phyloP scores from a whole-genome alignment of 2,329 filamentous ascomycete genomes.

The Aureobasidium uvarum region DNA sequence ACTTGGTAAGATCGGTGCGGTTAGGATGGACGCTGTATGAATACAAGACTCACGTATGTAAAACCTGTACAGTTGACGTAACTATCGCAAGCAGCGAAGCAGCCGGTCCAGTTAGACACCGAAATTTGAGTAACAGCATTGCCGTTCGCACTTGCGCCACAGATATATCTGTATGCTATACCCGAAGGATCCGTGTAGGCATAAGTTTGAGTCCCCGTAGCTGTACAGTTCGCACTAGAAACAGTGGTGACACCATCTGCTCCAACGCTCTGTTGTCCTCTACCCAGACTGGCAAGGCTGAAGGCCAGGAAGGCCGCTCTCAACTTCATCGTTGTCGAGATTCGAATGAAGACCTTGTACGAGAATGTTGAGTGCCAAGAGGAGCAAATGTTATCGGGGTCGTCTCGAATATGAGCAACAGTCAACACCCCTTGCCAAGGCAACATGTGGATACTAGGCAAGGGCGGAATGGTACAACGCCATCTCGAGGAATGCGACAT shows the following conservation, averaged over 20 bases:
- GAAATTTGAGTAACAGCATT: not conserved
- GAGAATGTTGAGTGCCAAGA: not conserved
- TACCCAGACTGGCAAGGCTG: not conserved
- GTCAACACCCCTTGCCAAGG: constrained; percentile 1
- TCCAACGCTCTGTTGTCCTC: not conserved
- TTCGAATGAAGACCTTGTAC: not conserved
- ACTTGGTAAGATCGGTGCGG: too few relatives aligned
- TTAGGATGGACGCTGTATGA: too few relatives aligned
- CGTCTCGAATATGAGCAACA: not conserved
- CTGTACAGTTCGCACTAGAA: not conserved
- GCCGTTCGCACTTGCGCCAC: not conserved
- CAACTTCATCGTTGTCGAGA: not conserved
- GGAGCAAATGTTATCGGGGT: not conserved
- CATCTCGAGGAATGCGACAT: not conserved
- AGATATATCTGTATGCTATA: not conserved
- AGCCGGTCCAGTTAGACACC: too few relatives aligned
- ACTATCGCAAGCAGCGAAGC: too few relatives aligned
- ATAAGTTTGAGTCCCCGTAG: not conserved
- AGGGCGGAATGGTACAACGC: constrained; percentile 2
- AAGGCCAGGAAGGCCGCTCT: not conserved
- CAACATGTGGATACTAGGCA: not conserved
- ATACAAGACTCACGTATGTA: too few relatives aligned
- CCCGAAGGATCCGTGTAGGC: not conserved
- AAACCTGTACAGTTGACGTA: too few relatives aligned
- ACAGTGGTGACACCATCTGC: constrained; percentile 5